phyloP scores from a whole-genome alignment of 345 rosid genomes.

The Eucalyptus pauciflora region DNA sequence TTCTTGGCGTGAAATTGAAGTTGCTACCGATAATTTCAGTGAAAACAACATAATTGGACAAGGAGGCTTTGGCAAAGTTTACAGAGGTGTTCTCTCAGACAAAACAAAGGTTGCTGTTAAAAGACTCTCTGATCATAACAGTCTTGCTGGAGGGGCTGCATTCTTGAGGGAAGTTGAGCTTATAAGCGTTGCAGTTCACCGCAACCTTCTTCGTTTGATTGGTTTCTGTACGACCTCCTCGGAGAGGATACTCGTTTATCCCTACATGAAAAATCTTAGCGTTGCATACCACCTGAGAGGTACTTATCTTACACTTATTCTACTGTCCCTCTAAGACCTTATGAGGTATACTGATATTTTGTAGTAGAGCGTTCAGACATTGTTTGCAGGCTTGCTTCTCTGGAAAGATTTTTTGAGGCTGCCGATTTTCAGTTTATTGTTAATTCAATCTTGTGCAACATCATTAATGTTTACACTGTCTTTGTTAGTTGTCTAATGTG shows the following conservation, averaged over 20 bases:
- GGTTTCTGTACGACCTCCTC: slow-evolving; percentile 70
- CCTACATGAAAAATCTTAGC: slow-evolving; percentile 83
- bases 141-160: slow-evolving; percentile 86
- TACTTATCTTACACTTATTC: not conserved
- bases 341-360: not conserved
- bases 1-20: slow-evolving; percentile 66
- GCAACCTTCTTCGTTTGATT: slow-evolving; percentile 68
- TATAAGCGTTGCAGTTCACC: slow-evolving; percentile 79
- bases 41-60: slow-evolving; percentile 74
- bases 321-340: not conserved
- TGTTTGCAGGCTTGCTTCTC: not conserved
- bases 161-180: slow-evolving; percentile 75
- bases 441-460: not conserved
- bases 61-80: slow-evolving; percentile 94
- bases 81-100: slow-evolving; percentile 76
- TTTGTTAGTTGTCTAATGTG: not conserved
- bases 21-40: slow-evolving; percentile 78
- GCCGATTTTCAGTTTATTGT: not conserved
- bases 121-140: slow-evolving; percentile 62
- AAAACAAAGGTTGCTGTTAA: slow-evolving; percentile 70
- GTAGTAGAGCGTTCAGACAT: not conserved
- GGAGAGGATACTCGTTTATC: slow-evolving; percentile 84
- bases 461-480: not conserved
- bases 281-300: slow-evolving; percentile 80
- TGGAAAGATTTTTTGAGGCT: not conserved